Evolutionary conservation across 2,329 filamentous ascomycete species (phyloP).

Genomic region (Penicillium brevicompactum): DNA sequence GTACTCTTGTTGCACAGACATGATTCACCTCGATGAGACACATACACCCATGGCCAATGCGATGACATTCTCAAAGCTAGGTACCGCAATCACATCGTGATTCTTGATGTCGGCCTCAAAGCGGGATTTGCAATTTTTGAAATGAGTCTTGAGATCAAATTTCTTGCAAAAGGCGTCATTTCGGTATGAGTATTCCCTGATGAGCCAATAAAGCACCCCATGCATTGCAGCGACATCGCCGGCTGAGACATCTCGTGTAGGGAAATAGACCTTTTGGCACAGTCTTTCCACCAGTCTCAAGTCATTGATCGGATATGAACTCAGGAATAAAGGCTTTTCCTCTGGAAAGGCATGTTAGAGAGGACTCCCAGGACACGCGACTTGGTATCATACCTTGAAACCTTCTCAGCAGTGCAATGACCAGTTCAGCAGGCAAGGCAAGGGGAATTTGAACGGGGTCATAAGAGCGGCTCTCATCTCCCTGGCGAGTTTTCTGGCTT

Average conservation of each 20-base stretch:
- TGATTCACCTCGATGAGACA: not conserved
- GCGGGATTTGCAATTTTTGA: conserved; percentile 12
- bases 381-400: not conserved
- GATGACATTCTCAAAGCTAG: conserved; percentile 28
- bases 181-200: conserved; percentile 21
- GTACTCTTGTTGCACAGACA: not conserved
- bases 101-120: conserved; percentile 22
- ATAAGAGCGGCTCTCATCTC: not conserved
- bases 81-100: conserved; percentile 24
- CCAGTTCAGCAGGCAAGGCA: not conserved
- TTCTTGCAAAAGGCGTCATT: conserved; percentile 11
- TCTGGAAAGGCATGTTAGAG: conserved; percentile 7
- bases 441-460: not conserved
- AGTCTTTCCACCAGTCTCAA: conserved; percentile 18
- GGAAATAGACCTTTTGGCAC: conserved; percentile 25
- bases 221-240: conserved; percentile 21
- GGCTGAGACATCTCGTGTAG: conserved; percentile 14
- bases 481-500: not conserved
- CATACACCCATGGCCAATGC: conserved; percentile 27
- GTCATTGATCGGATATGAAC: conserved; percentile 22
- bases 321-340: conserved; percentile 17
- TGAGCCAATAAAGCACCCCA: conserved; percentile 20
- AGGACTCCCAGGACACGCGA: not conserved
- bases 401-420: not conserved
- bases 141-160: conserved; percentile 16